Conservation (phyloP, 176 grass and related monocot genomes). For the barley (Hordeum vulgare) region MorexV3_pseudomolecules_assembly NC_058520.1:496041702-496042201, state of each 20-base stretch:
- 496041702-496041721: not conserved
- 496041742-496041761: not conserved
- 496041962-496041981: not conserved
- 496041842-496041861: not conserved
- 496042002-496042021: not conserved
- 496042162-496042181: not conserved
- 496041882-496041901: not conserved
- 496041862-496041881: not conserved
- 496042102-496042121: not conserved
- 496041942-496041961: not conserved
- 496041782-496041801: too few species aligned
- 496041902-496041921: not conserved
- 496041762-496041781: not conserved
- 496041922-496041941: not conserved
- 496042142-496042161: rapidly evolving
- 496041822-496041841: not conserved
- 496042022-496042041: not conserved
- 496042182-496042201: not conserved
- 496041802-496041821: not conserved
- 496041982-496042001: not conserved
- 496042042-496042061: not conserved
- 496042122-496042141: not conserved
- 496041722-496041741: not conserved
- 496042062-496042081: not conserved
- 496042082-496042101: not conserved